Base-by-base conservation (phyloP, 768 basidiomycete genomes). In the Tricholoma saponaceum region DNA sequence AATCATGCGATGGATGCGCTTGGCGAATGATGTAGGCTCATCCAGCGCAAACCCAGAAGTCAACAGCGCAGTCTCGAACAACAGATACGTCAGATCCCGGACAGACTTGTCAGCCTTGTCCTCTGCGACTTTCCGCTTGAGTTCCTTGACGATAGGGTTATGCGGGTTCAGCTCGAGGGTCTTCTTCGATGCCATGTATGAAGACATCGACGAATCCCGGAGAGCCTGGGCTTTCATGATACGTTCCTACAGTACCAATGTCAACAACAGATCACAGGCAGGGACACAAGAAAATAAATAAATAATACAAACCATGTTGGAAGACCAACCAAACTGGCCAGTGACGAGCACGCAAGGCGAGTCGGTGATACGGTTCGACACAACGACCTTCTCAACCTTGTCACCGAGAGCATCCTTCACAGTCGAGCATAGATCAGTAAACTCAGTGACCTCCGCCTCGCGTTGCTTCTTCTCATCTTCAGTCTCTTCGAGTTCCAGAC, bases 201-300 rank as follows among this genome's bases (percentile, higher is more conserved):
- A 96, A 23, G 95, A 97, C 95, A 96, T 96, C 59, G 90, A 93
- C 16, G 92, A 92, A 72, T 96, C 94, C 61, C 94, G 91, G 56
- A 96, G 85, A 28, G 95, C 95, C 76, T 98, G 95, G 12, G 96
- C 95, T 78, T 96, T 96, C 96, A 98, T 98, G 81, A 98, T 97
- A 75, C 95, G 89, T 74, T 95, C 91, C 85, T 87, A 64, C 43
- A 67, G 46, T 50, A 35, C 32, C 18, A n/a, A 55, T 23, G 39
- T 59, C 33, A 58, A 25, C 51, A 39, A 23, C 46, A 30, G 28
- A 52, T 10, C 20, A 52, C 8, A 3, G 30, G 12, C 6, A n/a
- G n/a, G n/a, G n/a, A n/a, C 12, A 13, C 52, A 20, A 7, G 4
- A 26, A 3, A 8, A 30, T 23, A 13, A 32, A 43, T 26, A 56